phyloP scores from a whole-genome alignment of 345 rosid genomes.

The Murraya paniculata region DNA sequence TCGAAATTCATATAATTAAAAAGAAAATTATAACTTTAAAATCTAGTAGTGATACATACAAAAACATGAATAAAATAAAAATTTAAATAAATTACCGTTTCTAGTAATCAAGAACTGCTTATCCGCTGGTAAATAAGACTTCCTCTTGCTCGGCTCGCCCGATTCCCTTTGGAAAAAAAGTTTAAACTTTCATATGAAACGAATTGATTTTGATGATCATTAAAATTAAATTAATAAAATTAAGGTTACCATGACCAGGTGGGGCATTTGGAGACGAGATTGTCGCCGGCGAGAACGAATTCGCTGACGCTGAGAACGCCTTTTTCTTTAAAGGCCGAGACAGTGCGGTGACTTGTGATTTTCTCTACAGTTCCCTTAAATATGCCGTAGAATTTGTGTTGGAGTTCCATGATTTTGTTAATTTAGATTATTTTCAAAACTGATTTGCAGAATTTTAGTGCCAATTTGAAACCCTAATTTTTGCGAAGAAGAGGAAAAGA shows the following conservation, averaged over 20 bases:
- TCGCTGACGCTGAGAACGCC: conserved; percentile 96
- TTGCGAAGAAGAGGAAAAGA: neutral
- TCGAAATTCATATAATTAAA: neutral
- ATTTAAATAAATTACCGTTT: conserved; percentile 58
- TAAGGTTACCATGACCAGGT: conserved; percentile 90
- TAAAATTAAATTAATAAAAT: neutral
- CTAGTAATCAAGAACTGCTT: conserved; percentile 96
- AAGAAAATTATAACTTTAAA: neutral
- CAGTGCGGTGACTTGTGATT: conserved; percentile 86
- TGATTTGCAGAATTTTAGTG: neutral
- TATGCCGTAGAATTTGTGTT: conserved; percentile 84
- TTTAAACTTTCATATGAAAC: neutral
- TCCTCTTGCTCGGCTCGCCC: conserved; percentile 90
- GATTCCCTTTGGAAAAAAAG: conserved; percentile 65
- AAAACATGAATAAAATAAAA: neutral
- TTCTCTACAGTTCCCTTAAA: conserved; percentile 94
- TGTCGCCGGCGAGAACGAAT: conserved; percentile 88
- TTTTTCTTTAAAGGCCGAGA: conserved; percentile 95
- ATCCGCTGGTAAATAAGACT: conserved; percentile 75
- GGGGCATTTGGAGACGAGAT: conserved; percentile 97
- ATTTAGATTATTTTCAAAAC: neutral
- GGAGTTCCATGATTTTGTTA: conserved; percentile 42
- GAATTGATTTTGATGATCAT: neutral
- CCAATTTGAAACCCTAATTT: neutral
- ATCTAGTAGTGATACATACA: neutral